Percentiles rank a stretch among this genome's conserved stretches.
Evolutionary conservation across 352 stramenopile species (phyloP).

Genomic region (Aphanomyces astaci): DNA sequence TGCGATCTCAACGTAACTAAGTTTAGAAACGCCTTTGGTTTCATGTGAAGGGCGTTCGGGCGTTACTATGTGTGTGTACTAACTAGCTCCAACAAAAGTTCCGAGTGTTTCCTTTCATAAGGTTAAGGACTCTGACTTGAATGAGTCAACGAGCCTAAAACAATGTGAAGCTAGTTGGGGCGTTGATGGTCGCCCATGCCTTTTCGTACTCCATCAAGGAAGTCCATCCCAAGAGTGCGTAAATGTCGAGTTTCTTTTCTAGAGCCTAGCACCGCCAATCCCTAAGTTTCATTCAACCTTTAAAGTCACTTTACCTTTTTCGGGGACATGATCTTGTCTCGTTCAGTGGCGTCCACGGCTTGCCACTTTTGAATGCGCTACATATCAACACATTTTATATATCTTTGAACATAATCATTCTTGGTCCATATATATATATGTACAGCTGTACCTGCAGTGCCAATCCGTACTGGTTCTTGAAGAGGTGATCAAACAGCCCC

Average conservation of each 20-base stretch:
- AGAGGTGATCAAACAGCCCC: slow-evolving; percentile 47
- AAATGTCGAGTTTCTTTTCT: slow-evolving; percentile 32
- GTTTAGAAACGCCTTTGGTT: background rate
- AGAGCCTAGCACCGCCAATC: background rate
- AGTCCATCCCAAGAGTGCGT: slow-evolving; percentile 41
- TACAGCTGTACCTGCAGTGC: slow-evolving; percentile 40
- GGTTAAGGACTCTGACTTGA: too few relatives aligned
- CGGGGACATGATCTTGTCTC: slow-evolving; percentile 54
- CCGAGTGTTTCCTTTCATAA: too few relatives aligned
- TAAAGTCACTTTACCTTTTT: slow-evolving; percentile 50
- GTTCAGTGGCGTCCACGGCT: slow-evolving; percentile 47
- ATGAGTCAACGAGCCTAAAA: too few relatives aligned
- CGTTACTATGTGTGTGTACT: too few relatives aligned
- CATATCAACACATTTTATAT: background rate
- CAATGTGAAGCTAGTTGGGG: background rate
- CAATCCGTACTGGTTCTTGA: slow-evolving; percentile 37
- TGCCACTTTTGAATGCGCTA: slow-evolving; percentile 59
- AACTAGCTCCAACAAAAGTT: too few relatives aligned
- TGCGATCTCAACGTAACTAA: background rate
- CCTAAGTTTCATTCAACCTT: too few relatives aligned
- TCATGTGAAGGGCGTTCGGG: too few relatives aligned
- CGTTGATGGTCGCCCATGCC: slow-evolving; percentile 37
- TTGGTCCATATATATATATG: background rate
- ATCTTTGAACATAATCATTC: background rate
- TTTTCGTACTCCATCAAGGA: slow-evolving; percentile 49